Base-by-base conservation (phyloP, 805 yeast genomes). In the Saturnispora hagleri region DNA sequence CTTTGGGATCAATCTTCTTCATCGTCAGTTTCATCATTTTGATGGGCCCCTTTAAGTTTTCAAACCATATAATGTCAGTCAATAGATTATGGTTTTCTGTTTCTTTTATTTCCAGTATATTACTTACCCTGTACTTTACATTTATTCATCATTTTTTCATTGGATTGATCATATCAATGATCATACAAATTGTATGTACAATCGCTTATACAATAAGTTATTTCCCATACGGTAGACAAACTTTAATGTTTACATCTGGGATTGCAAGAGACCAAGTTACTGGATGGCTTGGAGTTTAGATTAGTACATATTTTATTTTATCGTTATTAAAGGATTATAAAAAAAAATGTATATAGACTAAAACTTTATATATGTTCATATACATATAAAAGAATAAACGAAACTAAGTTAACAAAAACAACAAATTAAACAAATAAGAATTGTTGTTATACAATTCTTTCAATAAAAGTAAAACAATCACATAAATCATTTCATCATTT, bases 191-290 rank as follows among this genome's bases (percentile, higher is more conserved):
- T 15, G 65, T 90, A 46, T 89, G 96, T 3, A 86, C 90, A 13
- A 60, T 87, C 6, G 88, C 87, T 73, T 90, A 90, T 64, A 81
- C 89, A 0, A 75, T 90, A 22, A 85, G 95, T 57, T 90, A 90
- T 67, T 89, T 91, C 74, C 98, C 98, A 13, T 82, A 88, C 68
- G 97, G 97, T 8, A 82, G 88, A 4, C 82, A 83, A 53, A 83
- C 91, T 2, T 61, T 83, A 47, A 69, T 76, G 55, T 71, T 81
- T 65, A 75, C 84, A 1, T 71, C 80, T 15, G 68, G 79, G 22
- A 69, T 82, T 6, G 89, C 66, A 5, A 53, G 66, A 36, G 50
- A 46, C 15, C 66, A 62, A 34, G 64, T 62, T 4, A 64, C 62
- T 20, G 55, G 57, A 13, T 64, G 68, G 68, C 52, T 64, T 15